A percentile compares a stretch with the other conserved stretches of the same genome.
These are phyloP conservation scores for Botryotinia calthae DNA, from an alignment of 2,329 filamentous ascomycete genomes.

Conservation along the genomic window DNA sequence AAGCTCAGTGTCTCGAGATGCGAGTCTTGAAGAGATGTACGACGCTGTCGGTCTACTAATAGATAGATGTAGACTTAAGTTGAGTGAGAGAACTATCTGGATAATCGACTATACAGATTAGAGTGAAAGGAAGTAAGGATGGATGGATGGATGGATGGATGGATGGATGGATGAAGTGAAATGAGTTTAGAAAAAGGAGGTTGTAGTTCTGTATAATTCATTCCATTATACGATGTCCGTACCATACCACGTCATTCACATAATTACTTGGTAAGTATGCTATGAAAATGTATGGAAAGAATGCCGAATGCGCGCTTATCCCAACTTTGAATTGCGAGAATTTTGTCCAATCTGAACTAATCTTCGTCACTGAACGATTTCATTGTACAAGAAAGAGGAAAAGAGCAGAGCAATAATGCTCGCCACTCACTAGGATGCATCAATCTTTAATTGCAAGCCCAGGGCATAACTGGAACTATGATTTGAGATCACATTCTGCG, in stretches of 20 bases:
- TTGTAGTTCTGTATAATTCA: background rate
- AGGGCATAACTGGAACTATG: background rate
- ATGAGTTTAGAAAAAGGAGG: background rate
- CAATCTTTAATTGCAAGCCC: background rate
- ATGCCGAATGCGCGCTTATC: background rate
- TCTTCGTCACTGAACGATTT: background rate
- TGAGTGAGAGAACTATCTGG: background rate
- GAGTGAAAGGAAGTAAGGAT: background rate
- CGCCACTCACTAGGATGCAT: background rate
- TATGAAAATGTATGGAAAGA: background rate
- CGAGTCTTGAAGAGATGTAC: background rate
- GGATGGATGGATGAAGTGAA: background rate
- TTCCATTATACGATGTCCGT: background rate
- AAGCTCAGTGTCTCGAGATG: background rate
- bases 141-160: background rate
- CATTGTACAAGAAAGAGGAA: background rate
- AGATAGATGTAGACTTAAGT: background rate
- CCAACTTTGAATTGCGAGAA: background rate
- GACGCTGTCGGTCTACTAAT: background rate
- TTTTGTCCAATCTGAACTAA: background rate
- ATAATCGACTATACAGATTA: background rate
- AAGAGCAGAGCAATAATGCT: background rate
- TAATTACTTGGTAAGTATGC: background rate
- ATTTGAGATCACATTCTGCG: background rate
- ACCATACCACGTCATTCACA: background rate